A percentile compares a stretch with the other conserved stretches of the same genome.
Conservation (phyloP, 208 protist genomes). For the Wallacemonas collosoma region DNA sequence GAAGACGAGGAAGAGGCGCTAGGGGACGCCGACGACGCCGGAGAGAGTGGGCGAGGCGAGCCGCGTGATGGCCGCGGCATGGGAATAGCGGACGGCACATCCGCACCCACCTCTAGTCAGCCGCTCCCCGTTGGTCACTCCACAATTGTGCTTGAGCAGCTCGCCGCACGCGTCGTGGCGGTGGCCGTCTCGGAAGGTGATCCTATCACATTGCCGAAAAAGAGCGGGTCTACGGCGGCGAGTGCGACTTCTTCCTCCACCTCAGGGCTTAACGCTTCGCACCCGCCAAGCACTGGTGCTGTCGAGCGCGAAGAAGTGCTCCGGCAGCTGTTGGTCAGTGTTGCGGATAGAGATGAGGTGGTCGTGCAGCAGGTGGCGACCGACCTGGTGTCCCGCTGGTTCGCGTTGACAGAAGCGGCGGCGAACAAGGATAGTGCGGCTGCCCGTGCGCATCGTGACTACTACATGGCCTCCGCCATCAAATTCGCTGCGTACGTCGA, state of each 20-base stretch:
- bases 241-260: too few species aligned
- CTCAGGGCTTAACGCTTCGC: too few species aligned
- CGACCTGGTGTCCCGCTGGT: conserved; percentile 48
- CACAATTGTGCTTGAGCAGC: neutral
- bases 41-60: neutral
- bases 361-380: conserved; percentile 54
- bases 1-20: neutral
- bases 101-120: neutral
- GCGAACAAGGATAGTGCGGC: neutral
- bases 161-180: conserved; percentile 8
- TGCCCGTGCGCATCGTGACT: conserved; percentile 30
- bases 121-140: conserved; percentile 1
- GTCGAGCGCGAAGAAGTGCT: conserved; percentile 10
- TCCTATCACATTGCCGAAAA: neutral
- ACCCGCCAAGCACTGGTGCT: too few species aligned
- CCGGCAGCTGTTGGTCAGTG: conserved; percentile 25
- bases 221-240: neutral
- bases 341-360: conserved; percentile 48
- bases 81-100: too few species aligned
- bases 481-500: conserved; percentile 66
- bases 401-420: conserved; percentile 10
- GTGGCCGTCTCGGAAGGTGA: neutral
- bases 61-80: neutral
- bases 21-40: too few species aligned
- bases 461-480: conserved; percentile 61